These are phyloP conservation scores for Theileria sp. DNA, from an alignment of 169 alveolate species.

Conservation along the genomic window DNA sequence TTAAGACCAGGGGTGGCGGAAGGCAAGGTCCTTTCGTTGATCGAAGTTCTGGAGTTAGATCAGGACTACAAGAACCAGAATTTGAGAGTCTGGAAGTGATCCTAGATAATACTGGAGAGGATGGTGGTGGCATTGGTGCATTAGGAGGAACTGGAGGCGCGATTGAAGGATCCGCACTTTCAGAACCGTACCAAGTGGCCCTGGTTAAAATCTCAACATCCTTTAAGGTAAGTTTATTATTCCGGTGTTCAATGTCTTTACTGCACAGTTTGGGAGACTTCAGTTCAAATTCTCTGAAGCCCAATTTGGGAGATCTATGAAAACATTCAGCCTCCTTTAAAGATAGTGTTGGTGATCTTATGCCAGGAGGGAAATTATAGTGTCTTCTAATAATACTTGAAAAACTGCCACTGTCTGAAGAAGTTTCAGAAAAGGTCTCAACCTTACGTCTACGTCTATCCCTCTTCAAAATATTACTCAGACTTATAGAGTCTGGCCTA, in stretches of 20 bases:
- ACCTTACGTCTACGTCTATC: conserved; percentile 57
- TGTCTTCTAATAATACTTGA: conserved; percentile 8
- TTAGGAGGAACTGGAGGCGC: conserved; percentile 69
- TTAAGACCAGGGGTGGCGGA: conserved; percentile 11
- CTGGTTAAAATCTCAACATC: conserved; percentile 58
- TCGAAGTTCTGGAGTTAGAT: conserved; percentile 49
- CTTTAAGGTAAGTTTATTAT: conserved; percentile 30
- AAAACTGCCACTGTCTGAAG: conserved; percentile 55
- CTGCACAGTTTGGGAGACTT: neutral
- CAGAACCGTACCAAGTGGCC: conserved; percentile 68
- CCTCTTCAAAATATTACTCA: conserved; percentile 43
- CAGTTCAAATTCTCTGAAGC: neutral
- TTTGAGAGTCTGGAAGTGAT: conserved; percentile 12
- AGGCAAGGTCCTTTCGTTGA: neutral
- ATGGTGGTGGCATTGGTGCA: conserved; percentile 58
- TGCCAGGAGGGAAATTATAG: neutral
- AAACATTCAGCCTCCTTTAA: conserved; percentile 27
- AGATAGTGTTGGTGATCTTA: conserved; percentile 22
- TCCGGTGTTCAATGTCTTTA: conserved; percentile 7
- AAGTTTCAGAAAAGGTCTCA: conserved; percentile 60
- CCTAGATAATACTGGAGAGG: conserved; percentile 50
- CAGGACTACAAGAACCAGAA: conserved; percentile 40
- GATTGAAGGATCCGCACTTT: conserved; percentile 66
- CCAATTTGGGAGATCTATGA: conserved; percentile 11
- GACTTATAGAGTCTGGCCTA: conserved; percentile 32